Percentiles rank a stretch among this genome's conserved stretches.
Conservation (phyloP, 257 asterid genomes). For the Solanum lycopersicoides region DNA sequence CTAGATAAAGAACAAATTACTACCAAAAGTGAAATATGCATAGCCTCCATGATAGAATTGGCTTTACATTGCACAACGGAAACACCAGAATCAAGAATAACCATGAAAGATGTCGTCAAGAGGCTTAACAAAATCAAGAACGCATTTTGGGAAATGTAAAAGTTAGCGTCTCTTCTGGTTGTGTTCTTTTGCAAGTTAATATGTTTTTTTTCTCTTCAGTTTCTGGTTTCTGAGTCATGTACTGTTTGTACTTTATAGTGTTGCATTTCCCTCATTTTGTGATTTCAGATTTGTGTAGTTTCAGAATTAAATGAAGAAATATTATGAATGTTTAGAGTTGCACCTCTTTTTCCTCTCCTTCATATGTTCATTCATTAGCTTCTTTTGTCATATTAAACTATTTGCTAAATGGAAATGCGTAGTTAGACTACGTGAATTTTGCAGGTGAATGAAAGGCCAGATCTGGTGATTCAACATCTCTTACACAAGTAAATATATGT, state of each 20-base stretch:
- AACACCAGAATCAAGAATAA: neutral
- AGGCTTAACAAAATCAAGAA: neutral
- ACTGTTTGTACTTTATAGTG: neutral
- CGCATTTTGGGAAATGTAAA: neutral
- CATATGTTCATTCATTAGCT: neutral
- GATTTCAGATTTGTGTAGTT: neutral
- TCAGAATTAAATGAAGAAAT: neutral
- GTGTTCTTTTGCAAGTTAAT: neutral
- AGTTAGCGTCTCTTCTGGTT: neutral
- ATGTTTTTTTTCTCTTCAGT: neutral
- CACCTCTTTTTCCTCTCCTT: neutral
- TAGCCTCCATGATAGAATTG: neutral
- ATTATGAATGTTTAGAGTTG: neutral
- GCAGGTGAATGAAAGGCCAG: neutral
- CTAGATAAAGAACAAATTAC: neutral
- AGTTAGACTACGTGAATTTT: neutral
- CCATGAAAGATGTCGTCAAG: neutral
- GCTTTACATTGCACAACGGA: neutral
- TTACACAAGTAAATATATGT: neutral
- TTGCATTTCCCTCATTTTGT: neutral
- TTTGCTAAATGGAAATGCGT: neutral
- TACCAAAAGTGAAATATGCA: neutral
- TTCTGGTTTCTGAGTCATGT: neutral
- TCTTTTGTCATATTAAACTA: neutral
- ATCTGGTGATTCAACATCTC: neutral